Evolutionary conservation across 768 basidiomycete genomes (phyloP).

Genomic region (Tremella yokohamensis): DNA sequence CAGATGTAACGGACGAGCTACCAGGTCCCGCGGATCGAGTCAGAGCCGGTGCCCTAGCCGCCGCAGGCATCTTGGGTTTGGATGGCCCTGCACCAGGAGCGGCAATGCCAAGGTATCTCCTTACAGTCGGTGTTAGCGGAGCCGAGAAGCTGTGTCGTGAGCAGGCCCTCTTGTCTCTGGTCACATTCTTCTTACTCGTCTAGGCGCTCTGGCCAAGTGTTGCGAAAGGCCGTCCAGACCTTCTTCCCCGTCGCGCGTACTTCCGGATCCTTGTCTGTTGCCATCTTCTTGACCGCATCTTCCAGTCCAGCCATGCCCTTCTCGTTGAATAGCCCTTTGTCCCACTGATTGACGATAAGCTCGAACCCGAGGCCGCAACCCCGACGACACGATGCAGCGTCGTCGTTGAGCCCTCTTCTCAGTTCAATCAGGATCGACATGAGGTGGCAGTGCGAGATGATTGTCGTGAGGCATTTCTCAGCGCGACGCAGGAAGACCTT

Average conservation of each 20-base stretch:
- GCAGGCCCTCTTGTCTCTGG: background rate
- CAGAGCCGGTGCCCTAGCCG: constrained; percentile 11
- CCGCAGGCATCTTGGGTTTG: constrained; percentile 11
- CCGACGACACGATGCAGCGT: constrained; percentile 43
- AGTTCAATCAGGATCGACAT: constrained; percentile 44
- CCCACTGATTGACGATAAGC: constrained; percentile 40
- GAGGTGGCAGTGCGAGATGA: constrained; percentile 51
- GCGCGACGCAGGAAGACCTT: constrained; percentile 53
- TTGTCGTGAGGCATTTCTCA: constrained; percentile 47
- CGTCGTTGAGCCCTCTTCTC: constrained; percentile 47
- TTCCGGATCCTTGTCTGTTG: constrained; percentile 52
- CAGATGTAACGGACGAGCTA: constrained; percentile 1
- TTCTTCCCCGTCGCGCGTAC: constrained; percentile 50
- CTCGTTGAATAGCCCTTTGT: constrained; percentile 36
- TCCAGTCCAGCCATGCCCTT: constrained; percentile 46
- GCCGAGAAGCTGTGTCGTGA: constrained; percentile 49
- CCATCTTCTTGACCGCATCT: constrained; percentile 50
- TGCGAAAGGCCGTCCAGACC: constrained; percentile 50
- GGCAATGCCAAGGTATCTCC: constrained; percentile 51
- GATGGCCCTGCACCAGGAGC: constrained; percentile 22
- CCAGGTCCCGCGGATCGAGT: constrained; percentile 9
- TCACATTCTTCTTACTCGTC: constrained; percentile 41
- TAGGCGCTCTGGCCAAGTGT: constrained; percentile 49
- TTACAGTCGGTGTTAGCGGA: constrained; percentile 52
- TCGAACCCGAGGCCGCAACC: constrained; percentile 38